These are phyloP conservation scores for Dothideomycetes sp. DNA, from an alignment of 2,329 filamentous ascomycete genomes.

Conservation along the genomic window DNA sequence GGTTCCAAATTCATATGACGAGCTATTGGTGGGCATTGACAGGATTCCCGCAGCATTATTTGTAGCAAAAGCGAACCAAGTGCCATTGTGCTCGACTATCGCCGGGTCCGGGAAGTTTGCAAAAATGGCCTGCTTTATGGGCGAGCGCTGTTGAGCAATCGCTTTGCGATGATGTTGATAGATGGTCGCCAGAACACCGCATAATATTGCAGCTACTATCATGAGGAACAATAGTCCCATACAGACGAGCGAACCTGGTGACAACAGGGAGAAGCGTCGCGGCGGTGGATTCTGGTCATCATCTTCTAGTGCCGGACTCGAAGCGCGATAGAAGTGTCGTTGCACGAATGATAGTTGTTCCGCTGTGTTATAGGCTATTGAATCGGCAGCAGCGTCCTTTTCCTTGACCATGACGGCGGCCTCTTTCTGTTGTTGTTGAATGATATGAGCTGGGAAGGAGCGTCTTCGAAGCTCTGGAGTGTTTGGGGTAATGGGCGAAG, in stretches of 20 bases:
- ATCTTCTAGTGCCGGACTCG: not conserved
- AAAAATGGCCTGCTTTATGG: constrained; percentile 12
- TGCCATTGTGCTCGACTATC: constrained; percentile 19
- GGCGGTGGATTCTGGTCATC: constrained; percentile 6
- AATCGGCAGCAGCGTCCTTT: constrained; percentile 1
- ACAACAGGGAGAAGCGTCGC: constrained; percentile 17
- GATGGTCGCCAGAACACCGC: constrained; percentile 14
- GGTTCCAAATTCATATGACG: constrained; percentile 13
- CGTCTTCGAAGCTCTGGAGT: constrained; percentile 6
- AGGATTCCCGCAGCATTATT: constrained; percentile 23
- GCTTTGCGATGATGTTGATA: constrained; percentile 4
- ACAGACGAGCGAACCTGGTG: constrained; percentile 13
- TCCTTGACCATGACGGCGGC: constrained; percentile 4
- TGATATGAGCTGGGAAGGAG: constrained; percentile 7
- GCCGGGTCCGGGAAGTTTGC: constrained; percentile 29
- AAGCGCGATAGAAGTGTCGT: constrained; percentile 14
- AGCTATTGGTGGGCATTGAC: constrained; percentile 7
- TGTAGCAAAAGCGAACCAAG: constrained; percentile 28
- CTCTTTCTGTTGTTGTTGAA: constrained; percentile 5
- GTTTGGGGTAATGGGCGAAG: no score
- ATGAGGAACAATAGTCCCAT: constrained; percentile 11
- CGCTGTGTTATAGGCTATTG: constrained; percentile 1
- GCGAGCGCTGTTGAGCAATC: not conserved
- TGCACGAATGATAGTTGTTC: constrained; percentile 14
- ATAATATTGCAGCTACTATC: constrained; percentile 13